Percentiles rank a stretch among this genome's conserved stretches.
phyloP scores from a whole-genome alignment of 2,329 filamentous ascomycete species.

The Lachnellula occidentalis region DNA sequence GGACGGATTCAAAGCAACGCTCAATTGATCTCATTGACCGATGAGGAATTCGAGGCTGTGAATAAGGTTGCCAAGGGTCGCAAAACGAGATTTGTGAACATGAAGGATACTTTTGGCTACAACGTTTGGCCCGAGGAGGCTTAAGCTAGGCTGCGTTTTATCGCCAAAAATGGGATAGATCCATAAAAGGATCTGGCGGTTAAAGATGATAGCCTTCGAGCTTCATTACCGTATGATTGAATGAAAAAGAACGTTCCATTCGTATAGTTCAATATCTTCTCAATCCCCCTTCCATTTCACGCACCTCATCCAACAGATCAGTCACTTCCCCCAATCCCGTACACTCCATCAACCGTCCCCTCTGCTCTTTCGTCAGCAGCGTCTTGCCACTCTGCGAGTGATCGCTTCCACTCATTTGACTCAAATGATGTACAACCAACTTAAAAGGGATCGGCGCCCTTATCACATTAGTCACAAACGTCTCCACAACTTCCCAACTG shows the following conservation, averaged over 20 bases:
- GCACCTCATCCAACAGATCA: conserved; percentile 53
- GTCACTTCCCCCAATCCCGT: conserved; percentile 52
- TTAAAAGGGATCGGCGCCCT: conserved; percentile 56
- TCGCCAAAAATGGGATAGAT: background rate
- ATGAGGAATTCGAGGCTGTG: conserved; percentile 53
- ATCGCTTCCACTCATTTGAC: conserved; percentile 59
- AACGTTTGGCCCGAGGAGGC: conserved; percentile 61
- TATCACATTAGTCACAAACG: conserved; percentile 55
- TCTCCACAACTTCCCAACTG: conserved; percentile 57
- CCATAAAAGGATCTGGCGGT: background rate
- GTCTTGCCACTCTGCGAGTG: conserved; percentile 45
- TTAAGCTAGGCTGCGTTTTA: background rate
- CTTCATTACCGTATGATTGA: background rate
- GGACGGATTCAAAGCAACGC: conserved; percentile 65
- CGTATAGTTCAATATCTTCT: background rate
- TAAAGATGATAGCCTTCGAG: background rate
- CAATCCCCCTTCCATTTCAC: conserved; percentile 22
- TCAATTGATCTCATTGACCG: conserved; percentile 58
- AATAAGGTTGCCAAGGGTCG: conserved; percentile 57
- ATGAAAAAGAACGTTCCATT: background rate
- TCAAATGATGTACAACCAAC: conserved; percentile 59
- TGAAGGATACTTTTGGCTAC: conserved; percentile 76
- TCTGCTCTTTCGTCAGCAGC: conserved; percentile 49
- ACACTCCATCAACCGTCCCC: conserved; percentile 44
- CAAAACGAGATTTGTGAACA: conserved; percentile 70